Evolutionary conservation across 1,139 yeast species (phyloP).

Genomic region (Trichomonascaceae sp.): DNA sequence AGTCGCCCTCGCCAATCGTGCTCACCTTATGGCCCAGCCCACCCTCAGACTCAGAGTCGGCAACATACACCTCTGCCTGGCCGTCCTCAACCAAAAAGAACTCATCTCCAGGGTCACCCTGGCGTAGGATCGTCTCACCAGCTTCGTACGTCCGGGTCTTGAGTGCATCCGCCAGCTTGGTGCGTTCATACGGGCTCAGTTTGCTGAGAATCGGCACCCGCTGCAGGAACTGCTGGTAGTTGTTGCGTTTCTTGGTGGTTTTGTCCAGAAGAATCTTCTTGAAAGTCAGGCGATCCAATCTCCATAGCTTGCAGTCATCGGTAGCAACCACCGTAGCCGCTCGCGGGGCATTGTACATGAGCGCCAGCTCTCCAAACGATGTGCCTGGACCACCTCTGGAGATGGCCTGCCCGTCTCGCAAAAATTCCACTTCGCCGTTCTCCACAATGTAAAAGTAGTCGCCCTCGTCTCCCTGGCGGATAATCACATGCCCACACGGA

Average conservation of each 20-base stretch:
- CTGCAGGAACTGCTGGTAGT: slow-evolving; percentile 81
- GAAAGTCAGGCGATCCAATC: slow-evolving; percentile 85
- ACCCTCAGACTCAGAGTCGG: slow-evolving; percentile 27
- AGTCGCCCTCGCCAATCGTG: slow-evolving; percentile 58
- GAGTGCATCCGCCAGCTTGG: slow-evolving; percentile 88
- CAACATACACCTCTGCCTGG: slow-evolving; percentile 66
- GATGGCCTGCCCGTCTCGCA: slow-evolving; percentile 60
- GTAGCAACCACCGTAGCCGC: slow-evolving; percentile 88
- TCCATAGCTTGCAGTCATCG: slow-evolving; percentile 69
- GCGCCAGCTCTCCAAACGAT: slow-evolving; percentile 90
- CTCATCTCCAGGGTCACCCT: slow-evolving; percentile 87
- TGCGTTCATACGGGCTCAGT: slow-evolving; percentile 71
- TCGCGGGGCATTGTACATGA: slow-evolving; percentile 95
- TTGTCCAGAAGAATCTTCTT: slow-evolving; percentile 83
- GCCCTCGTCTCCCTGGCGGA: slow-evolving; percentile 93
- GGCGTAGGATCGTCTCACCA: slow-evolving; percentile 65
- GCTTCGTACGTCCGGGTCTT: slow-evolving; percentile 60
- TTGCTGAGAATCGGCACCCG: slow-evolving; percentile 68
- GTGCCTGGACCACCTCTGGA: slow-evolving; percentile 73
- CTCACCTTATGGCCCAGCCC: slow-evolving; percentile 38
- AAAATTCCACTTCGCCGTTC: slow-evolving; percentile 69
- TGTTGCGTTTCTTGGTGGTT: slow-evolving; percentile 76
- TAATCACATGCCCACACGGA: slow-evolving; percentile 50
- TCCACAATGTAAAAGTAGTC: slow-evolving; percentile 88
- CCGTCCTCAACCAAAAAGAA: slow-evolving; percentile 87